These are phyloP conservation scores for Auriscalpium vulgare DNA, from an alignment of 768 basidiomycete species.

Conservation along the genomic window DNA sequence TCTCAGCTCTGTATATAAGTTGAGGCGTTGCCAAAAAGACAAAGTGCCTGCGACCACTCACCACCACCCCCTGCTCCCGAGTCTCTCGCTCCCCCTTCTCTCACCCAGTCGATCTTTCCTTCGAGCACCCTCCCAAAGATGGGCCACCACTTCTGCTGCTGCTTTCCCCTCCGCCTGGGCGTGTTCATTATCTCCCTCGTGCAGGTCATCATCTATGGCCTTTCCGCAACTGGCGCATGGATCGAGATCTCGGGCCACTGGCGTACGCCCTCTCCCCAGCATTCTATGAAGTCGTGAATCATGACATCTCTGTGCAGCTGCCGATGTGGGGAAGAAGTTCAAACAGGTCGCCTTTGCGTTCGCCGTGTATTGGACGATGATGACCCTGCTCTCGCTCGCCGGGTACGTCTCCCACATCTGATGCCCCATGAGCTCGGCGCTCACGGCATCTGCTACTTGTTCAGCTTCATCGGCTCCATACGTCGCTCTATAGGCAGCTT, in stretches of 20 bases:
- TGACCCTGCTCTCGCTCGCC: constrained; percentile 2
- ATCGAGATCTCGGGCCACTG: not conserved
- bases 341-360: not conserved
- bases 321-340: not conserved
- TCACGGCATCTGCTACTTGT: not conserved
- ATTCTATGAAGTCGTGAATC: not conserved
- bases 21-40: too few species aligned
- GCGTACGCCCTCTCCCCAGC: constrained; percentile 1
- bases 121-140: too few species aligned
- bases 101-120: too few species aligned
- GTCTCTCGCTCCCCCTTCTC: too few species aligned
- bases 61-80: too few species aligned
- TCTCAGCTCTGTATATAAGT: too few species aligned
- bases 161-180: constrained; percentile 14
- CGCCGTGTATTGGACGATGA: not conserved
- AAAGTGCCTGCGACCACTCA: too few species aligned
- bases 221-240: constrained; percentile 7
- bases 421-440: not conserved
- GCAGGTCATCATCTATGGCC: constrained; percentile 2
- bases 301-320: not conserved
- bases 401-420: constrained; percentile 3
- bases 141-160: constrained; percentile 10
- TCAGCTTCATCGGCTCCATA: constrained; percentile 10
- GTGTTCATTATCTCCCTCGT: constrained; percentile 8
- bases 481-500: constrained; percentile 7